Percentiles rank a stretch among this genome's conserved stretches.
Conservation (phyloP, 1,284 basidiomycete genomes). For the Gymnopus androsaceus region DNA sequence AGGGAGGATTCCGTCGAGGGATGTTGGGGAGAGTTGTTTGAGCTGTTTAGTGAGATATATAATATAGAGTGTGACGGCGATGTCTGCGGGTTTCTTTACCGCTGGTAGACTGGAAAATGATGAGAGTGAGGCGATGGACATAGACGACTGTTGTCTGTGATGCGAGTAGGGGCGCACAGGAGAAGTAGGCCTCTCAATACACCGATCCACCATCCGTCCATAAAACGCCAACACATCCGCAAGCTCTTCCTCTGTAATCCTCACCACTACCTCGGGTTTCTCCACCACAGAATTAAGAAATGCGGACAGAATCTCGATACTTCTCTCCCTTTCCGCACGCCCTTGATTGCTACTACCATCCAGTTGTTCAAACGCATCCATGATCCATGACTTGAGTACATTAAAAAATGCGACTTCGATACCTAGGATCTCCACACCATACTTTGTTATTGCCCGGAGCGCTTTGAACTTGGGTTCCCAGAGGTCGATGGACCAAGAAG, state of each 20-base stretch:
- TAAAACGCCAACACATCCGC: slow-evolving; percentile 58
- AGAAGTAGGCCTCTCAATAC: slow-evolving; percentile 38
- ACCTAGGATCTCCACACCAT: slow-evolving; percentile 61
- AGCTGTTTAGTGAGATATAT: slow-evolving; percentile 60
- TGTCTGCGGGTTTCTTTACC: slow-evolving; percentile 53
- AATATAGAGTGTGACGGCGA: slow-evolving; percentile 64
- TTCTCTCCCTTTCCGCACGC: slow-evolving; percentile 60
- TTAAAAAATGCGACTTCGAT: slow-evolving; percentile 59
- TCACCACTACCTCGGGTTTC: slow-evolving; percentile 52
- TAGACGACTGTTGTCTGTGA: slow-evolving; percentile 56
- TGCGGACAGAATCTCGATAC: slow-evolving; percentile 56
- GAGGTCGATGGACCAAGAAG: slow-evolving; percentile 59
- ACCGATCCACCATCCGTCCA: slow-evolving; percentile 54
- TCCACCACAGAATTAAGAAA: slow-evolving; percentile 56
- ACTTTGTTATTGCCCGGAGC: slow-evolving; percentile 57
- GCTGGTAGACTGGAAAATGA: slow-evolving; percentile 26
- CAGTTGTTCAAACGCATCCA: slow-evolving; percentile 58
- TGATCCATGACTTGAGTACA: slow-evolving; percentile 63
- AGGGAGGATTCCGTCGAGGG: slow-evolving; percentile 60
- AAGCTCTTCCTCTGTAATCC: slow-evolving; percentile 59
- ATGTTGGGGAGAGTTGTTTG: slow-evolving; percentile 54
- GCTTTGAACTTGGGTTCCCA: slow-evolving; percentile 74
- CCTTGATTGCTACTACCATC: slow-evolving; percentile 42
- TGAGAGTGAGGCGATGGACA: slow-evolving; percentile 40
- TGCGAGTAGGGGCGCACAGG: slow-evolving; percentile 37